Percentiles rank a stretch among this genome's conserved stretches.
phyloP scores from a whole-genome alignment of 495 filamentous ascomycete species.

The Cudoniella acicularis region DNA sequence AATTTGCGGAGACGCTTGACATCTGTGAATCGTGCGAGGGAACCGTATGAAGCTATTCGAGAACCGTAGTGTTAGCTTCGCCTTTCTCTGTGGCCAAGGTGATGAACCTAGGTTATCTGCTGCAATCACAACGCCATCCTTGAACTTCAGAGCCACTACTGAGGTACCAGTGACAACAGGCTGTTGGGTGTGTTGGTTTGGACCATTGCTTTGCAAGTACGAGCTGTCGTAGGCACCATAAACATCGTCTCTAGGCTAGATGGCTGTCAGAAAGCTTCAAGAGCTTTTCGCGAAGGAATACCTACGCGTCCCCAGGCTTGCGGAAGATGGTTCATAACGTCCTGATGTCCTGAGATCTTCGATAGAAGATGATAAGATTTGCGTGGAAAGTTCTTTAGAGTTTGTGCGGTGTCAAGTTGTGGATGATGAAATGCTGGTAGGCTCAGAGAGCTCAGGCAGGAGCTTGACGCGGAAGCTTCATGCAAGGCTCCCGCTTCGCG shows the following conservation, averaged over 20 bases:
- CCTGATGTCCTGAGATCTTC: neutral
- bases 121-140: conserved; percentile 91
- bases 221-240: conserved; percentile 90
- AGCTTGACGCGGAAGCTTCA: conserved; percentile 4
- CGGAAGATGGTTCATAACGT: conserved; percentile 83
- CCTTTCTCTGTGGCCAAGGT: too few species aligned
- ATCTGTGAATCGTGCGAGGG: conserved; percentile 92
- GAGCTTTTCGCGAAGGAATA: neutral
- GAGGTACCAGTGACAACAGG: conserved; percentile 74
- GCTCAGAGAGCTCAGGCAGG: neutral
- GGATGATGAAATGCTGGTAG: neutral
- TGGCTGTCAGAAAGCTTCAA: neutral
- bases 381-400: neutral
- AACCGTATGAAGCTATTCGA: conserved; percentile 85
- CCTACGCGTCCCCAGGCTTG: conserved; percentile 91
- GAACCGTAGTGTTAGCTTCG: conserved; percentile 13
- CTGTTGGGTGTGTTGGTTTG: conserved; percentile 42
- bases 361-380: neutral
- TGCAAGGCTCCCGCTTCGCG: neutral
- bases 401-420: neutral
- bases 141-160: conserved; percentile 90
- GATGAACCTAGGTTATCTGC: conserved; percentile 88
- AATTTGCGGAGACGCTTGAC: conserved; percentile 87
- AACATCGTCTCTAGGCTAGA: conserved; percentile 49
- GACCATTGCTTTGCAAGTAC: conserved; percentile 65